phyloP scores from a whole-genome alignment of 371 early-diverging fungal genomes.

The Zychaea mexicana region DNA sequence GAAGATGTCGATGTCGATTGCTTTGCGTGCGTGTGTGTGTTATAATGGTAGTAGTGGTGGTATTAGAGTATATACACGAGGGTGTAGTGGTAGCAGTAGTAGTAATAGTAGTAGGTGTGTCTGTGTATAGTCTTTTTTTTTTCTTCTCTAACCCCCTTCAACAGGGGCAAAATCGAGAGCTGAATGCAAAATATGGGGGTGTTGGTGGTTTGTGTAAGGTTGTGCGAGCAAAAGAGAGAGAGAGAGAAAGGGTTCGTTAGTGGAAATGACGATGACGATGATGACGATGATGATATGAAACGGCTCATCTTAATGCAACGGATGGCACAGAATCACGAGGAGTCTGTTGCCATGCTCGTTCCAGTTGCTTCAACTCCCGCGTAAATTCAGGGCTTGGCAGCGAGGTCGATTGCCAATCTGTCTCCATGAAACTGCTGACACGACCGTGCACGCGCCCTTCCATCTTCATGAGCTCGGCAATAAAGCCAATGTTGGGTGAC shows the following conservation, averaged over 20 bases:
- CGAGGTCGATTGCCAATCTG: constrained; percentile 41
- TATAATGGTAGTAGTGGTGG: too few species aligned
- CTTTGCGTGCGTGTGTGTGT: background rate
- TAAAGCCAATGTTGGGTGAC: constrained; percentile 87
- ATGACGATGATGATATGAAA: too few species aligned
- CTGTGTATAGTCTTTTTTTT: background rate
- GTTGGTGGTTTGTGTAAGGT: too few species aligned
- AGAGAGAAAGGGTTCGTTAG: too few species aligned
- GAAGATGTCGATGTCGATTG: too few species aligned
- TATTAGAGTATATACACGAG: background rate
- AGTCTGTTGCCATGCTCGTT: constrained; percentile 33
- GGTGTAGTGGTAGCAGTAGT: background rate
- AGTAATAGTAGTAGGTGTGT: too few species aligned
- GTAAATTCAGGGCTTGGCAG: constrained; percentile 28
- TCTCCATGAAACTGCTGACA: constrained; percentile 45
- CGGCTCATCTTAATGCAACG: constrained; percentile 9
- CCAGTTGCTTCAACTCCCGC: constrained; percentile 22
- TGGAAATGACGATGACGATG: too few species aligned
- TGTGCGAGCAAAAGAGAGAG: too few species aligned
- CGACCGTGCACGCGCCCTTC: constrained; percentile 68
- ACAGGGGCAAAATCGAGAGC: too few species aligned
- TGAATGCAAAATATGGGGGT: too few species aligned
- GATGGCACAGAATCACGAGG: constrained; percentile 16
- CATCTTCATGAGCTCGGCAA: constrained; percentile 72
- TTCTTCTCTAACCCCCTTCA: too few species aligned